Evolutionary conservation across 306 rosid genomes (phyloP), one percentile per base, ranked within the genome.

Genomic region (Medicago lupulina): DNA sequence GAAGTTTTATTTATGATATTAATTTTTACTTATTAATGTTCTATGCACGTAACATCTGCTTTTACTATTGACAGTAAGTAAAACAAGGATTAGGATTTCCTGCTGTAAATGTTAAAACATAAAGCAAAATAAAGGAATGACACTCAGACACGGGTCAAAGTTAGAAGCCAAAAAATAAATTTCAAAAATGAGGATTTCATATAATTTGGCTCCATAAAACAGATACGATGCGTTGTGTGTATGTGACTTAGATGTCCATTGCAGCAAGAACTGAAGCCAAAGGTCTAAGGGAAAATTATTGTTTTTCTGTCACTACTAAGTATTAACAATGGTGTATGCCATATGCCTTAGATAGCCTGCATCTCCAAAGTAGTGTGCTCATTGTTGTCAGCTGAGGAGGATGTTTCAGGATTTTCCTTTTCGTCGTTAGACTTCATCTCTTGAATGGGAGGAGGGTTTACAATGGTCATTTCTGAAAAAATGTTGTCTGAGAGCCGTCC

Each of bases 381-480:
- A 34, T 70, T 67, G 80, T 79, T 82, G 88, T 69, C 61, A 25
- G 85, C 66, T 1, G 95, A 86, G 61, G 97, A 78, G 61, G 97
- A 78, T 1, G 88, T 76, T 12, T 85, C 80, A 7, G 91, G 76
- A 34, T 70, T 85, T 64, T 76, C 85, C 25, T 67, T 78, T 17
- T 81, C 88, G 5, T 87, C 87, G 28, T 81, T 67, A 28, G 93
- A 51, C 68, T 88, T 83, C 97, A 95, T 95, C 86, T 89, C 89
- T 85, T 95, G 99, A 81, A 81, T 59, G 1, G 97, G 97, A 34
- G 98, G 98, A 14, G 96, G 93, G 81, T 89, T 89, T 50, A 92
- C 89, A 0, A 96, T 80, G 0, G 97, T 96, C 97, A 96, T 90
- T 18, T 90, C 89, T 76, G 88, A 78, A 19, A 75, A 89, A 7